A percentile compares a stretch with the other conserved stretches of the same genome.
These are phyloP conservation scores for Rhizophora mangle DNA, from an alignment of 345 rosid genomes.

Conservation along the genomic window DNA sequence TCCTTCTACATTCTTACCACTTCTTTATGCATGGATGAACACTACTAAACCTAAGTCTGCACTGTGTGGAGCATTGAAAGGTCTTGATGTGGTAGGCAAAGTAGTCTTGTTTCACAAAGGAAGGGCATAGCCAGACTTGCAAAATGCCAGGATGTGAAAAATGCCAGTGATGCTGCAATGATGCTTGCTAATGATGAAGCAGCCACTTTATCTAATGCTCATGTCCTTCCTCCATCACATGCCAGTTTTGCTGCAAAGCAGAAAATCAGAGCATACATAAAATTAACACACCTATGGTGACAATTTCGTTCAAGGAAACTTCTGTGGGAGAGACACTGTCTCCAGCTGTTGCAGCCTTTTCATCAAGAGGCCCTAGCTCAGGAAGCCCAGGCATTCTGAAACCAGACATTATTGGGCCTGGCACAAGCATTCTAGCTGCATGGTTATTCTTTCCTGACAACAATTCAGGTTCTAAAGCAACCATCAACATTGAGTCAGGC, in stretches of 20 bases:
- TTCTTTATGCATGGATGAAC: neutral
- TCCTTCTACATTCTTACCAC: neutral
- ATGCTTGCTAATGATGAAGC: neutral
- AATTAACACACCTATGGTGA: neutral
- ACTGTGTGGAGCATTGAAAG: neutral
- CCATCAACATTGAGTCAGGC: conserved; percentile 31
- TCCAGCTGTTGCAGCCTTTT: neutral
- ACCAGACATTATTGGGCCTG: neutral
- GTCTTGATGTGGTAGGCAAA: neutral
- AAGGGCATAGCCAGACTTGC: neutral
- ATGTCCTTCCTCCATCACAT: neutral
- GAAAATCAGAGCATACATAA: neutral
- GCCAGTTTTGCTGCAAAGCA: neutral
- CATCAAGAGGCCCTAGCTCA: neutral
- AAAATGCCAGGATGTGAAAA: neutral
- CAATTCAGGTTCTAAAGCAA: neutral
- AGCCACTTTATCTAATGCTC: neutral
- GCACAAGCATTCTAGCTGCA: neutral
- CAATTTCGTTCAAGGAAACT: neutral
- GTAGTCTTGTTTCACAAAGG: neutral
- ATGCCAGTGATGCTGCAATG: neutral
- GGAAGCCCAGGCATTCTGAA: neutral
- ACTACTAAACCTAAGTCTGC: neutral
- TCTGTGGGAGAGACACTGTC: neutral
- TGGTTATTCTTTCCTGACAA: neutral